A percentile compares a stretch with the other conserved stretches of the same genome.
Conservation (phyloP, 352 stramenopile genomes). For the Phytophthora aleatoria region DNA sequence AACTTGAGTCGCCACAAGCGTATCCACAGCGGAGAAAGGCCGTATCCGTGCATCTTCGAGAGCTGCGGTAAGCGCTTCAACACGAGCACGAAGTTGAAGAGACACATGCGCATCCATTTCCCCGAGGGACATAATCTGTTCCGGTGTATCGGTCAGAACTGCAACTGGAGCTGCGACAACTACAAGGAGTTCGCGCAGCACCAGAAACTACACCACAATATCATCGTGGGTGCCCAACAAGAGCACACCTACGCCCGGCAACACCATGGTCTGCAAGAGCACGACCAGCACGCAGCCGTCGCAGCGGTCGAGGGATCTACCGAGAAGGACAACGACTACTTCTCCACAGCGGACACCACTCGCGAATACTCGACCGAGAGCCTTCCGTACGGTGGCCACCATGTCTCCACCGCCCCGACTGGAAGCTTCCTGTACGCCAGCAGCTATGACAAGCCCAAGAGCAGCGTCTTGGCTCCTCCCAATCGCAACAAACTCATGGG, state of each 20-base stretch:
- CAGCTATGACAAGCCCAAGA: slow-evolving; percentile 46
- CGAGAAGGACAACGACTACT: slow-evolving; percentile 51
- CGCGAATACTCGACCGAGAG: slow-evolving; percentile 28
- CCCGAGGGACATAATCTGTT: slow-evolving; percentile 79
- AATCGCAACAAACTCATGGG: neutral
- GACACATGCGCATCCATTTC: slow-evolving; percentile 89
- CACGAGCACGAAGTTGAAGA: slow-evolving; percentile 90
- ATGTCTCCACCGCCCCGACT: slow-evolving; percentile 16
- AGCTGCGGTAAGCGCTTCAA: slow-evolving; percentile 88
- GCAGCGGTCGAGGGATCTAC: neutral
- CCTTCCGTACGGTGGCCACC: slow-evolving; percentile 20
- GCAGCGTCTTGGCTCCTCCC: slow-evolving; percentile 21
- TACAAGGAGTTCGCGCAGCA: slow-evolving; percentile 86
- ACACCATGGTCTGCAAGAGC: slow-evolving; percentile 5
- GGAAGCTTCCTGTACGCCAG: slow-evolving; percentile 44
- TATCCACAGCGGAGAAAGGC: slow-evolving; percentile 85
- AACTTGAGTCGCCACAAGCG: slow-evolving; percentile 89
- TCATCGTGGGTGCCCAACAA: slow-evolving; percentile 60
- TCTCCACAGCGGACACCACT: slow-evolving; percentile 34
- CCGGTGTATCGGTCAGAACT: slow-evolving; percentile 62
- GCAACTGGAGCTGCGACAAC: slow-evolving; percentile 75
- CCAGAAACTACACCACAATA: slow-evolving; percentile 77
- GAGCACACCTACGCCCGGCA: slow-evolving; percentile 15
- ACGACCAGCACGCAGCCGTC: slow-evolving; percentile 7
- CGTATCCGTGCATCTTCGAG: slow-evolving; percentile 79